Percentiles rank a stretch among this genome's conserved stretches.
phyloP scores from a whole-genome alignment of 441 rosid species.

The Arabidopsis lyrata region DNA sequence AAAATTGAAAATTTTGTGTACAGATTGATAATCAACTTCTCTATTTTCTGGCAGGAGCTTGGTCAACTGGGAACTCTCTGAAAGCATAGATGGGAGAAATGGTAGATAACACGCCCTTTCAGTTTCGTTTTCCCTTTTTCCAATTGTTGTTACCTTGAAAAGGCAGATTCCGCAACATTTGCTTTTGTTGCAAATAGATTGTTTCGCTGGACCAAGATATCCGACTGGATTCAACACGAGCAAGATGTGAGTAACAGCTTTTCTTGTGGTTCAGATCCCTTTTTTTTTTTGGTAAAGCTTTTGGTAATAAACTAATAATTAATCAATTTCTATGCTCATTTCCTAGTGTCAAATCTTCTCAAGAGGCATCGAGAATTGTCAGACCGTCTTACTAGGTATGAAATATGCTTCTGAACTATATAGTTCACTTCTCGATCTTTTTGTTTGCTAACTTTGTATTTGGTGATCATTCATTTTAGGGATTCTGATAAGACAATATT shows the following conservation, averaged over 20 bases:
- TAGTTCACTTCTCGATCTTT: conserved; percentile 6
- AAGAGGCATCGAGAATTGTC: conserved; percentile 83
- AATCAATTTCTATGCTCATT: conserved; percentile 30
- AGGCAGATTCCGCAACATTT: conserved; percentile 11
- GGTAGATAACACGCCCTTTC: conserved; percentile 45
- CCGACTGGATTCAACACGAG: conserved; percentile 77
- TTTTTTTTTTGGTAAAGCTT: neutral
- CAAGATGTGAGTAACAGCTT: conserved; percentile 62
- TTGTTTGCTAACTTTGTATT: conserved; percentile 13
- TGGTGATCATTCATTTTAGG: conserved; percentile 50
- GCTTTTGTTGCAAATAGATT: conserved; percentile 54
- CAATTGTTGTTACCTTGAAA: conserved; percentile 5
- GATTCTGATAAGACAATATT: conserved; percentile 91
- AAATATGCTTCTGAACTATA: neutral
- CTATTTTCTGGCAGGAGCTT: conserved; percentile 29
- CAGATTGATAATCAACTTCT: conserved; percentile 25
- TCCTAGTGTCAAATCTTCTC: conserved; percentile 79
- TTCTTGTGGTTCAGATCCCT: conserved; percentile 20
- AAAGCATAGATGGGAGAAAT: conserved; percentile 60
- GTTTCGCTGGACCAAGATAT: conserved; percentile 71
- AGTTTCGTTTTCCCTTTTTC: neutral
- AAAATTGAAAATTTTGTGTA: conserved; percentile 8
- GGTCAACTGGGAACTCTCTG: neutral
- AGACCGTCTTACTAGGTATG: conserved; percentile 79
- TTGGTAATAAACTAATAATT: conserved; percentile 28